These are phyloP conservation scores for Paramecium bursaria DNA, from an alignment of 73 alveolate genomes.

Conservation along the genomic window DNA sequence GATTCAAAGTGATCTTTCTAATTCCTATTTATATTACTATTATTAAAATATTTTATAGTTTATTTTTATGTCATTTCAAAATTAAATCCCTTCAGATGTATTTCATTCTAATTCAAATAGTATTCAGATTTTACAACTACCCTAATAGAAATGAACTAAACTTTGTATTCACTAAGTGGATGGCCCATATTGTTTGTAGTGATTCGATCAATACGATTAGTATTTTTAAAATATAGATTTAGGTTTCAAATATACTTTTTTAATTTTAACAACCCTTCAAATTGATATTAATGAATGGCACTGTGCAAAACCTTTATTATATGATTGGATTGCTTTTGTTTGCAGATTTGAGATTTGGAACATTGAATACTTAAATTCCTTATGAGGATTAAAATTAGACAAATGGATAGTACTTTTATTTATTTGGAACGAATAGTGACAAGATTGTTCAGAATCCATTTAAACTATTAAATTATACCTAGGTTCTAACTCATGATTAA, in stretches of 20 bases:
- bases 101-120: no score
- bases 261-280: constrained; percentile 1
- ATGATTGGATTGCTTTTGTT: constrained; percentile 12
- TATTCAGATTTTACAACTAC: neutral
- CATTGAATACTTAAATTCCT: constrained; percentile 33
- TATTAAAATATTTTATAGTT: no score
- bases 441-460: neutral
- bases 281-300: neutral
- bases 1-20: no score
- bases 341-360: constrained; percentile 43
- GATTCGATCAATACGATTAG: constrained; percentile 27
- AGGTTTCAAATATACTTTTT: neutral
- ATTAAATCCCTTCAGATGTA: no score
- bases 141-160: neutral
- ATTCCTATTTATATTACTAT: no score
- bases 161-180: neutral
- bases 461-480: constrained; percentile 21
- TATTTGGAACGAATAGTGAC: constrained; percentile 30
- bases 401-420: constrained; percentile 32
- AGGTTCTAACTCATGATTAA: constrained; percentile 8
- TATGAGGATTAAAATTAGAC: constrained; percentile 15
- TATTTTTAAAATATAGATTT: neutral
- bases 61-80: no score
- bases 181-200: neutral
- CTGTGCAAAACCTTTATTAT: constrained; percentile 6